phyloP scores from a whole-genome alignment of 345 rosid genomes.

The Salix exigua region DNA sequence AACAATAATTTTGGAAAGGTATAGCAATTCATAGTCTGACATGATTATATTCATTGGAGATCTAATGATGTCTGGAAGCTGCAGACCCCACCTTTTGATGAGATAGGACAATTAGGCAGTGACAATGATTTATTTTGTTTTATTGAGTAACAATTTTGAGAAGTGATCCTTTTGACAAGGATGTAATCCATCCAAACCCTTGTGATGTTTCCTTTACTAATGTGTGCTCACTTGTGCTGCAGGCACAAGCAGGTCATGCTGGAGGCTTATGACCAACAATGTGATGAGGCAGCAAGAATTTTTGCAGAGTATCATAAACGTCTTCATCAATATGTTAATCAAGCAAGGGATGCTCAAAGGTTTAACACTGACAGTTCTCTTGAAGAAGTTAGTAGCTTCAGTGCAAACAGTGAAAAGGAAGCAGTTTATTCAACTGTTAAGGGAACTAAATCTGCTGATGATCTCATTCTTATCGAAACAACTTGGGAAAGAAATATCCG shows the following conservation, averaged over 20 bases:
- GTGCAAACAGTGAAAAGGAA: constrained; percentile 56
- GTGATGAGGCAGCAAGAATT: constrained; percentile 87
- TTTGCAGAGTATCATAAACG: constrained; percentile 87
- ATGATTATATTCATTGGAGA: not conserved
- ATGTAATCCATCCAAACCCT: not conserved
- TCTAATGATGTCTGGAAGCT: not conserved
- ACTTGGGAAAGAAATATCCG: constrained; percentile 65
- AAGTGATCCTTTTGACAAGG: not conserved
- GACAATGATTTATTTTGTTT: not conserved
- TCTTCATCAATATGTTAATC: constrained; percentile 64
- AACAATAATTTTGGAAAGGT: not conserved
- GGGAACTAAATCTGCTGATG: constrained; percentile 71
- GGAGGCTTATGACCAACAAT: constrained; percentile 90
- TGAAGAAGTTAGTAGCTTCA: constrained; percentile 50
- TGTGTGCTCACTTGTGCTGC: constrained; percentile 15
- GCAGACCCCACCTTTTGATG: not conserved
- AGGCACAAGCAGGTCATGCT: constrained; percentile 84
- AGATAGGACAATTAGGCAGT: not conserved
- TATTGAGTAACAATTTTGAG: not conserved
- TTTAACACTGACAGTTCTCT: constrained; percentile 47
- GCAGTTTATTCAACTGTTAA: constrained; percentile 87
- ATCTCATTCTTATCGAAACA: constrained; percentile 83
- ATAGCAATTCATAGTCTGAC: not conserved
- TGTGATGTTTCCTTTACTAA: not conserved
- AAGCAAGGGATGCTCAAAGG: constrained; percentile 81